Evolutionary conservation across 495 filamentous ascomycete genomes (phyloP).

Genomic region (Xylaria sp.): DNA sequence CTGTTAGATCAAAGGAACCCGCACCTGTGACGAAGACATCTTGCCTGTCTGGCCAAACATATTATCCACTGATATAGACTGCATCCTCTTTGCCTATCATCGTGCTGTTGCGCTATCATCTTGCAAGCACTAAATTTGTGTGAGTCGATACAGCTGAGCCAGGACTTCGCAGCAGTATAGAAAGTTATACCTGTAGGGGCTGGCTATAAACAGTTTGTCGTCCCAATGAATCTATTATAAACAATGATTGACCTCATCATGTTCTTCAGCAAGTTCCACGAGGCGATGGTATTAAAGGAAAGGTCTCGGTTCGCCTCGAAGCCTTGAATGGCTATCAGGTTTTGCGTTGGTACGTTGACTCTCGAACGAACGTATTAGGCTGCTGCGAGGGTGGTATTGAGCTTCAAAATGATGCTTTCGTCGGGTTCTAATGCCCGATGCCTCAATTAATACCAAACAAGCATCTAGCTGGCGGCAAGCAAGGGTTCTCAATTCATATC

Average conservation of each 20-base stretch:
- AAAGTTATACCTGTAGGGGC: not conserved
- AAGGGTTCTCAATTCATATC: conserved; percentile 8
- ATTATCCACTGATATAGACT: conserved; percentile 14
- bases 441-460: conserved; percentile 21
- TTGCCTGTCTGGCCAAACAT: conserved; percentile 10
- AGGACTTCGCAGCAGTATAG: conserved; percentile 4
- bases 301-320: not conserved
- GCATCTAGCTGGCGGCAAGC: conserved; percentile 13
- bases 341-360: not conserved
- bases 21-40: not conserved
- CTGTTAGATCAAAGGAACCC: conserved; percentile 13
- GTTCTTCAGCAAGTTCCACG: conserved; percentile 12
- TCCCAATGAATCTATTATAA: not conserved
- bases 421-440: conserved; percentile 1
- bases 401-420: not conserved
- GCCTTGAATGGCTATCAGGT: conserved; percentile 9
- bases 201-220: conserved; percentile 7
- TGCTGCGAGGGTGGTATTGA: not conserved
- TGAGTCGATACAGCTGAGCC: not conserved
- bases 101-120: conserved; percentile 3
- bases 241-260: conserved; percentile 11
- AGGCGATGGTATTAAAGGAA: not conserved
- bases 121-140: not conserved
- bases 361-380: not conserved
- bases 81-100: conserved; percentile 8